These are phyloP conservation scores for Poa annua DNA, from an alignment of 176 grass and related monocot species.

Conservation along the genomic window DNA sequence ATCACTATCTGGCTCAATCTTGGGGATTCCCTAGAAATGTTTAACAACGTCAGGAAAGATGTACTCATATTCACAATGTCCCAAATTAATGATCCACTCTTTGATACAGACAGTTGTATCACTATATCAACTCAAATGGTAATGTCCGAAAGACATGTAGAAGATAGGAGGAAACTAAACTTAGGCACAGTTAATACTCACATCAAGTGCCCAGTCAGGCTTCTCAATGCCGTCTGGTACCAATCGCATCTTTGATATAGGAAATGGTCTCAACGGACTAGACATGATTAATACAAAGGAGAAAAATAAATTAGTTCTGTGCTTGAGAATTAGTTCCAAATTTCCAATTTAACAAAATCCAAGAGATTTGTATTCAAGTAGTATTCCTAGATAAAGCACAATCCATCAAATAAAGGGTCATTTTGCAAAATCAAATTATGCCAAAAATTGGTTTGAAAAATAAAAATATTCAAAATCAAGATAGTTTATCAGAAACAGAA, in stretches of 20 bases:
- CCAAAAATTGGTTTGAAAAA: background rate
- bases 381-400: background rate
- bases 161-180: constrained; percentile 25
- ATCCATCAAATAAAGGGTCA: background rate
- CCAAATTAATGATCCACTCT: background rate
- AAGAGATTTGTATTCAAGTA: constrained; percentile 18
- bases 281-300: constrained; percentile 25
- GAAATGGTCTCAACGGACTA: constrained; percentile 86
- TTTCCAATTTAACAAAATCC: constrained; percentile 2
- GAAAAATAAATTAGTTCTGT: constrained; percentile 4
- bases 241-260: constrained; percentile 80
- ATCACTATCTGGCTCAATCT: constrained; percentile 90
- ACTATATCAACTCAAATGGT: constrained; percentile 20
- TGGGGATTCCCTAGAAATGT: constrained; percentile 76
- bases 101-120: constrained; percentile 6
- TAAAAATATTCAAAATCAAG: background rate
- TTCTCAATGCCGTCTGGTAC: constrained; percentile 77
- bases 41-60: constrained; percentile 34
- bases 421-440: background rate
- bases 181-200: constrained; percentile 45
- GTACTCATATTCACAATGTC: background rate
- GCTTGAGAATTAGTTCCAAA: background rate
- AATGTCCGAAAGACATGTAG: constrained; percentile 13
- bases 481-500: constrained; percentile 38
- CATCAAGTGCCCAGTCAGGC: constrained; percentile 94